Percentiles rank a stretch among this genome's conserved stretches.
phyloP scores from a whole-genome alignment of 202 grass and related monocot species.

The Eragrostis tef region DNA sequence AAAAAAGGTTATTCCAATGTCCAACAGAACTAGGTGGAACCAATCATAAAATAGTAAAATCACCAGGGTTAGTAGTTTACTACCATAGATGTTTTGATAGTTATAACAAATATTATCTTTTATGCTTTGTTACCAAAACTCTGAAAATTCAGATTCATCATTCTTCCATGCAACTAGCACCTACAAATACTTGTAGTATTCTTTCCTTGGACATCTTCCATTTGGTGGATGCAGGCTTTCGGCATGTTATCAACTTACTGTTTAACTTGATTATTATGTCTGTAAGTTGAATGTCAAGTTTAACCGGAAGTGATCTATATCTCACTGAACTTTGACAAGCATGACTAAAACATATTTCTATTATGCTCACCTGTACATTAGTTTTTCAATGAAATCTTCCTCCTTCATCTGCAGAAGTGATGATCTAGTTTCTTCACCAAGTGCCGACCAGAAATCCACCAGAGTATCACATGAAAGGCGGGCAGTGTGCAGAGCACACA shows the following conservation, averaged over 20 bases:
- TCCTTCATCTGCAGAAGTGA: constrained; percentile 94
- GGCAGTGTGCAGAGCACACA: constrained; percentile 92
- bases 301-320: background rate
- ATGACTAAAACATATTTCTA: background rate
- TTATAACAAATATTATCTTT: constrained; percentile 1
- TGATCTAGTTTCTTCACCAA: constrained; percentile 83
- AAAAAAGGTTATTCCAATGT: constrained; percentile 23
- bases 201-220: constrained; percentile 32
- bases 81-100: background rate
- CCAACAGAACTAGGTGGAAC: constrained; percentile 31
- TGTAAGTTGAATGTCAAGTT: constrained; percentile 10
- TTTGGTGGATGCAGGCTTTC: constrained; percentile 35
- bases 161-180: constrained; percentile 11
- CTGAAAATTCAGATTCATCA: constrained; percentile 12
- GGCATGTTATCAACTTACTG: constrained; percentile 27
- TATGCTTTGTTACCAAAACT: constrained; percentile 9
- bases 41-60: constrained; percentile 9
- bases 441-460: constrained; percentile 94
- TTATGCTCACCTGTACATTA: constrained; percentile 80
- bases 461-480: constrained; percentile 88
- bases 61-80: background rate
- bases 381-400: constrained; percentile 95
- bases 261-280: constrained; percentile 24
- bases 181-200: constrained; percentile 21
- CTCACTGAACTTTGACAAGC: background rate